These are phyloP conservation scores for Meyerozyma guilliermondii DNA, from an alignment of 1,139 yeast species.

Conservation along the genomic window DNA sequence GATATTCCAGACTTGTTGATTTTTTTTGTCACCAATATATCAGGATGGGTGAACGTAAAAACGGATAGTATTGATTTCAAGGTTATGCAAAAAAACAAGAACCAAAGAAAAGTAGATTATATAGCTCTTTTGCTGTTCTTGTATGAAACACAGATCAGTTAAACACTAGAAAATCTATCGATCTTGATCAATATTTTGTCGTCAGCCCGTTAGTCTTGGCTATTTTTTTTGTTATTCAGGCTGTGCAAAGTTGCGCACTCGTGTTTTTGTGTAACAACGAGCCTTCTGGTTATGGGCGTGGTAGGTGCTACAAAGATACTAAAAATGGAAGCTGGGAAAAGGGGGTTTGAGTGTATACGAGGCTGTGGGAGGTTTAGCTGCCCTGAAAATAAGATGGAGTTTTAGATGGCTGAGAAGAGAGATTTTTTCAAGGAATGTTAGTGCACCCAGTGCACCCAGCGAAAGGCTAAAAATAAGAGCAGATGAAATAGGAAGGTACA, in stretches of 20 bases:
- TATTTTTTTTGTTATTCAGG: conserved; percentile 2
- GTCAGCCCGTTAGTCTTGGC: neutral
- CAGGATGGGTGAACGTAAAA: neutral
- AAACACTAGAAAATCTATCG: neutral
- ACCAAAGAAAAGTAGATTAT: neutral
- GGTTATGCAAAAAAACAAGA: neutral
- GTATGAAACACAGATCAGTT: neutral
- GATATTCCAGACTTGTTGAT: neutral
- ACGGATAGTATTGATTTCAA: neutral
- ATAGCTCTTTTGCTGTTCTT: neutral
- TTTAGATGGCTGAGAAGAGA: no score
- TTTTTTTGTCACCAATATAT: neutral
- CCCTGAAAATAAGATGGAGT: no score
- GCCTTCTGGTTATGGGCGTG: neutral
- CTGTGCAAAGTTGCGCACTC: conserved; percentile 2
- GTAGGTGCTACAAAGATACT: neutral
- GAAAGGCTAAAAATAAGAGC: no score
- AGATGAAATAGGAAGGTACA: no score
- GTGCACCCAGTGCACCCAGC: no score
- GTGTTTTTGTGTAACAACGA: conserved; percentile 1
- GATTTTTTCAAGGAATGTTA: no score
- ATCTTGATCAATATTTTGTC: neutral
- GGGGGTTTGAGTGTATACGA: neutral
- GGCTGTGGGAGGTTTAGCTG: neutral
- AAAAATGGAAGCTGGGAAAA: neutral